Base-by-base conservation (phyloP, 768 basidiomycete genomes). In the Ephemerocybe angulata region DNA sequence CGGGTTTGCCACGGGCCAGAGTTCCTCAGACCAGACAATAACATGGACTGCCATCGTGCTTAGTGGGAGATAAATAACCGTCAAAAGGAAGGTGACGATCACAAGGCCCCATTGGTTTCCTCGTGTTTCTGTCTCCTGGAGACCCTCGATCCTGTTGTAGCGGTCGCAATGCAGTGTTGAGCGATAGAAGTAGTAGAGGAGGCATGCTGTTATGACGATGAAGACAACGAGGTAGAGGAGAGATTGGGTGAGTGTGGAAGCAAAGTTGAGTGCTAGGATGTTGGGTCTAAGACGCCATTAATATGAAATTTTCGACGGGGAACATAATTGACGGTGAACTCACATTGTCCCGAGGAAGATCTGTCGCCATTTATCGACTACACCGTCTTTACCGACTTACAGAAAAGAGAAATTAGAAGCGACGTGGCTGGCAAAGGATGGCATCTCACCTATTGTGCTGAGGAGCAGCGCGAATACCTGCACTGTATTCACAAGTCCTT, bases 31-130 rank as follows among this genome's bases (percentile, higher is more conserved):
- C 87, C 87, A 90, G 1, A 87, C 80, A 15, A 91, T 70, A 28
- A 87, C 87, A 60, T 87, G 87, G 17, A 91, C 72, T 1, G 87
- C 81, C 76, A 92, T 82, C 13, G 87, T 89, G 59, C 86, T 87
- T 47, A 92, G 73, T 3, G 89, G 90, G 24, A 92, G 76, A 64
- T 90, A 92, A 24, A 90, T 74, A 41, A 85, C 70, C 8, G 85
- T 85, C 40, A 88, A 70, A 21, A 86, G 62, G 62, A 90, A 90
- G 27, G 80, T 85, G 42, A 81, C 76, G 19, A 81, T 62, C n/a
- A 89, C 71, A 12, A 84, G 71, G 12, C 77, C 77, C 76, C 83
- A 81, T 53, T 75, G 75, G 11, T 63, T 71, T 37, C 74, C 72
- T 41, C 71, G 70, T 1, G 74, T 65, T 52, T 69, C 72, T 3